These are phyloP conservation scores for Trichoderma parareesei DNA, from an alignment of 495 filamentous ascomycete genomes.

Conservation along the genomic window DNA sequence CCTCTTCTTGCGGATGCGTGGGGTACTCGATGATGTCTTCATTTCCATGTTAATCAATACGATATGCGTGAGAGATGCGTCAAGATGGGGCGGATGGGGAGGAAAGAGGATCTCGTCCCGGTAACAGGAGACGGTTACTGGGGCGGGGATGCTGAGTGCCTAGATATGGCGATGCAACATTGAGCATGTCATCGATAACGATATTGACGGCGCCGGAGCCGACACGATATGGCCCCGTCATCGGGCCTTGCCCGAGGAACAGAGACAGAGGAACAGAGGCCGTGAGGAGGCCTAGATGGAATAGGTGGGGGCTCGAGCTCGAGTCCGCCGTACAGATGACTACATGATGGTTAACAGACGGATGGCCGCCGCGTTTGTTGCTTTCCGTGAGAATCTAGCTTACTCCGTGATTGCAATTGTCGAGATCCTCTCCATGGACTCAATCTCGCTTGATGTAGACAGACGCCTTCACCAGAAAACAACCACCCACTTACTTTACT, in stretches of 20 bases:
- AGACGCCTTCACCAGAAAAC: too few relatives aligned
- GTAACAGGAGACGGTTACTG: neutral
- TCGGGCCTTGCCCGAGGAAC: neutral
- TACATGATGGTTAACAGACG: neutral
- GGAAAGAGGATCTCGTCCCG: neutral
- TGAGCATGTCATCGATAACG: neutral
- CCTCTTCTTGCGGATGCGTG: slow-evolving; percentile 5
- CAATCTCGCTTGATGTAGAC: too few relatives aligned
- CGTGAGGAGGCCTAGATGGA: neutral
- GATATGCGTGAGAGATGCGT: neutral
- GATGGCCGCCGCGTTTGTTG: neutral
- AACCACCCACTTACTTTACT: too few relatives aligned
- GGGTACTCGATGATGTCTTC: neutral
- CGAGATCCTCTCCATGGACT: too few relatives aligned
- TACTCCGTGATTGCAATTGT: too few relatives aligned
- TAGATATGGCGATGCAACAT: neutral
- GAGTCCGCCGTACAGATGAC: neutral
- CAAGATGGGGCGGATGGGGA: neutral
- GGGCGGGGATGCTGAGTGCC: too few relatives aligned
- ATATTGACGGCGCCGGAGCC: neutral
- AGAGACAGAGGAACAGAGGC: neutral
- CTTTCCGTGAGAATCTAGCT: too few relatives aligned
- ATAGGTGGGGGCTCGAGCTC: neutral
- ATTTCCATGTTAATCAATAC: neutral
- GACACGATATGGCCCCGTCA: neutral